Base-by-base conservation (phyloP, 176 grass and related monocot species). In the Aegilops longissima region DNA sequence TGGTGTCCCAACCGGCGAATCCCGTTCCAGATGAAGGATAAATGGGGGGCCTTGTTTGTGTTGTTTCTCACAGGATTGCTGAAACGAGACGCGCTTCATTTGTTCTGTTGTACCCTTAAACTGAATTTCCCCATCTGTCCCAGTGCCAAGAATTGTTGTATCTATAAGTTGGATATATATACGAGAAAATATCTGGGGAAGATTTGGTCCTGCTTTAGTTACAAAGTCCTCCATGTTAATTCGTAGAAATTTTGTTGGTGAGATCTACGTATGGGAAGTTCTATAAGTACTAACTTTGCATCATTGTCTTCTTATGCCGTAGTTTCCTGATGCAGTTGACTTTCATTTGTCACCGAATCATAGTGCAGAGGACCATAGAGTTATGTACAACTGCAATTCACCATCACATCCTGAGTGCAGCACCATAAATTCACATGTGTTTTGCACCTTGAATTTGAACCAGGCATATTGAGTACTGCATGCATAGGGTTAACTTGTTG, bases 401-500 rank as follows among this genome's bases (percentile, higher is more conserved):
- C 63, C 13, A 10, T 67, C 31, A 76, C 72, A 44, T 80, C 24
- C 59, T 9, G 27, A 21, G 25, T 69, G 36, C 45, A 67, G n/a
- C 78, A 35, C 49, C 23, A 64, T 69, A 39, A 78, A 86, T 29
- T 85, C 9, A 81, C n/a, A 9, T 74, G 12, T 80, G 49, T 58
- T 81, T 24, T 80, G 21, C 63, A 42, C 10, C 36, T 27, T 82
- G 36, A 88, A 85, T 83, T 75, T 90, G 61, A 85, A 90, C 47
- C 84, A 98, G 92, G 92, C 90, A 95, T 64, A 86, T 98, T 0
- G 90, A 91, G 9, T 98, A 98, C 77, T 98, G 96, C 86, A 98
- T 98, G 96, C 93, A 96, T 81, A 89, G 96, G 91, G 93, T 98
- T 27, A 94, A 98, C 67, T 74, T 98, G 84, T 79, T 96, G 80